Evolutionary conservation across 257 asterid genomes (phyloP).

Genomic region (Scutellaria barbata): DNA sequence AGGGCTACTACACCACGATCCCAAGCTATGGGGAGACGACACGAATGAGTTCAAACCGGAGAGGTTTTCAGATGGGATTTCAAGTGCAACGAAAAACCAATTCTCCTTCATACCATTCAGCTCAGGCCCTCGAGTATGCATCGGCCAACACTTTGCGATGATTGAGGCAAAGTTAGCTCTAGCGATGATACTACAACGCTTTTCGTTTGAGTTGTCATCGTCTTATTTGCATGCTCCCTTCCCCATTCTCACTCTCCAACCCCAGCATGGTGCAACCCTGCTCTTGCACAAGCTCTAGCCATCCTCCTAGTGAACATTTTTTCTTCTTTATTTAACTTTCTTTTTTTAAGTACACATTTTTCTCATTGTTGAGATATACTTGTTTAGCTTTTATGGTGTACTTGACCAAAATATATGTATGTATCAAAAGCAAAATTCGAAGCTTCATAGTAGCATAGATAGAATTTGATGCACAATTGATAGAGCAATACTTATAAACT

Average conservation of each 20-base stretch:
- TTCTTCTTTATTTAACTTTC: neutral
- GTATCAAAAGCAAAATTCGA: no score
- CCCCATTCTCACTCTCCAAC: slow-evolving; percentile 50
- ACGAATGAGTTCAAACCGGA: slow-evolving; percentile 53
- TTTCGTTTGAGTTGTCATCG: slow-evolving; percentile 47
- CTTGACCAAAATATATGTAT: no score
- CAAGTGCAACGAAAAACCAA: slow-evolving; percentile 35
- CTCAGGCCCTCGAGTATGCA: slow-evolving; percentile 50
- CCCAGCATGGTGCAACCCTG: slow-evolving; percentile 50
- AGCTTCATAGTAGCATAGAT: no score
- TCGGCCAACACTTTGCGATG: slow-evolving; percentile 52
- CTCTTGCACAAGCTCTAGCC: slow-evolving; percentile 39
- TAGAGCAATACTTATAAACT: no score
- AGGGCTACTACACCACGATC: slow-evolving; percentile 47
- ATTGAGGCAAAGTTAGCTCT: slow-evolving; percentile 41
- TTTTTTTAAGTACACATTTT: no score
- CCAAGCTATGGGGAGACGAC: slow-evolving; percentile 48
- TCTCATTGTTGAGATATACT: no score
- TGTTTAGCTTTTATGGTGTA: no score
- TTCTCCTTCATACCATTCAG: slow-evolving; percentile 46
- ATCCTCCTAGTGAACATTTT: neutral
- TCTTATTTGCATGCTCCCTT: slow-evolving; percentile 54
- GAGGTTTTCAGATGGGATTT: slow-evolving; percentile 48
- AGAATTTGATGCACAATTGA: no score
- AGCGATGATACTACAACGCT: slow-evolving; percentile 42